Evolutionary conservation across 768 basidiomycete genomes (phyloP).

Genomic region (Tephrocybe sp.): DNA sequence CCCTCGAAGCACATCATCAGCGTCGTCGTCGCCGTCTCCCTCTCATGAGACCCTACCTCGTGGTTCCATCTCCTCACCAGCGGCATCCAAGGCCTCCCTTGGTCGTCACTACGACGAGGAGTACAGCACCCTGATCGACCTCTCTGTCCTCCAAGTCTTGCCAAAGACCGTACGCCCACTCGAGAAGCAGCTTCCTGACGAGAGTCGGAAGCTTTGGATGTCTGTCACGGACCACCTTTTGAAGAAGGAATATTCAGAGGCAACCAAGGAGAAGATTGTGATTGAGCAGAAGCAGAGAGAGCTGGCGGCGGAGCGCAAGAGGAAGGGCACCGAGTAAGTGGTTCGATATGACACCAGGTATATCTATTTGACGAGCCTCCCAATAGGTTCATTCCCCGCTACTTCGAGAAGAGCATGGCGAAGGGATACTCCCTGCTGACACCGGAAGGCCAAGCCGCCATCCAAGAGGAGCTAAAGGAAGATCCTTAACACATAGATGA

Average conservation of each 20-base stretch:
- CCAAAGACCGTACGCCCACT: slow-evolving; percentile 88
- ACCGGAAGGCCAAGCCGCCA: slow-evolving; percentile 62
- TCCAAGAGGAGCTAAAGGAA: slow-evolving; percentile 71
- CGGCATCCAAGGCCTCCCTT: slow-evolving; percentile 47
- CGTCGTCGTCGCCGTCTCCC: slow-evolving; percentile 47
- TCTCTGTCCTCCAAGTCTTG: slow-evolving; percentile 65
- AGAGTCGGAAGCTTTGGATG: slow-evolving; percentile 90
- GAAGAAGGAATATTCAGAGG: slow-evolving; percentile 86
- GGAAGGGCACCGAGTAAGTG: slow-evolving; percentile 75
- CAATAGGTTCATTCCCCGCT: slow-evolving; percentile 73
- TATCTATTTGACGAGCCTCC: no score
- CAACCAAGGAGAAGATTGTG: slow-evolving; percentile 85
- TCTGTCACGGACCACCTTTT: slow-evolving; percentile 72
- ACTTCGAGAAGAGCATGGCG: slow-evolving; percentile 71
- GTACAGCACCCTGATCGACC: slow-evolving; percentile 71
- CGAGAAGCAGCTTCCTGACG: slow-evolving; percentile 71
- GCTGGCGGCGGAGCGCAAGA: slow-evolving; percentile 83
- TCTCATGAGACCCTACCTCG: slow-evolving; percentile 44
- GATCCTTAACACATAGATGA: slow-evolving; percentile 29
- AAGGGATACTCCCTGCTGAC: slow-evolving; percentile 72
- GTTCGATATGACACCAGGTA: no score
- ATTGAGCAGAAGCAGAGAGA: slow-evolving; percentile 97
- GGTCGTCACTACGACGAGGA: slow-evolving; percentile 45
- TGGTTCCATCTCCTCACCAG: slow-evolving; percentile 33
- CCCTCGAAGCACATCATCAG: slow-evolving; percentile 37